Conservation (phyloP, 2,329 filamentous ascomycete genomes). For the Colletotrichum tanaceti region DNA sequence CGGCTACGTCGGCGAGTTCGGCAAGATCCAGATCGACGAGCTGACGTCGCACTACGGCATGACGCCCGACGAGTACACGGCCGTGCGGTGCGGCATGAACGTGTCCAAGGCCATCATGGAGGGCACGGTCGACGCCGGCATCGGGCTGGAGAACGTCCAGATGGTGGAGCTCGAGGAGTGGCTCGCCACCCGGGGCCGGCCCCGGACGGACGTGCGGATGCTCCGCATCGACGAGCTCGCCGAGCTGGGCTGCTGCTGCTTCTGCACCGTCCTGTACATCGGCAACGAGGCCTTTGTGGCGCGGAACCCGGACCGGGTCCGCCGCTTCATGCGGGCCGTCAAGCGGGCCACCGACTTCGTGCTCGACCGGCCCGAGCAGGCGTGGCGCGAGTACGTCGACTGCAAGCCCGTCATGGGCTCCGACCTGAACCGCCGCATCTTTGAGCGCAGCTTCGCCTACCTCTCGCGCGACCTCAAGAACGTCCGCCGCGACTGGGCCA, state of each 20-base stretch:
- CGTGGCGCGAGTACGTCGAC: slow-evolving; percentile 76
- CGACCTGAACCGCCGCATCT: slow-evolving; percentile 79
- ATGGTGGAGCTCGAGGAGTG: slow-evolving; percentile 86
- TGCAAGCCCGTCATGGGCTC: slow-evolving; percentile 79
- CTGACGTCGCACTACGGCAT: slow-evolving; percentile 83
- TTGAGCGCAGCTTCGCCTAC: slow-evolving; percentile 82
- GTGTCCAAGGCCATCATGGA: slow-evolving; percentile 80
- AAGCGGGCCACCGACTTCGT: slow-evolving; percentile 81
- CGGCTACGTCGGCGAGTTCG: slow-evolving; percentile 84
- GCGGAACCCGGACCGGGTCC: slow-evolving; percentile 74
- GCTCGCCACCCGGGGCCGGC: slow-evolving; percentile 72
- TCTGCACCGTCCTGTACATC: slow-evolving; percentile 85
- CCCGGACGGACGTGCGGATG: slow-evolving; percentile 79
- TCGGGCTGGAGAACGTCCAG: slow-evolving; percentile 84
- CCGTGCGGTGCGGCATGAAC: slow-evolving; percentile 84
- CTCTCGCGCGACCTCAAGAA: slow-evolving; percentile 81
- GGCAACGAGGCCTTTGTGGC: slow-evolving; percentile 77
- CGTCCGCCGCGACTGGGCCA: slow-evolving; percentile 78
- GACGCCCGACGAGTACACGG: slow-evolving; percentile 78
- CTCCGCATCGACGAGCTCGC: slow-evolving; percentile 84
- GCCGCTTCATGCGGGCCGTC: slow-evolving; percentile 76
- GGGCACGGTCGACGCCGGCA: slow-evolving; percentile 78
- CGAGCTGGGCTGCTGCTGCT: slow-evolving; percentile 84
- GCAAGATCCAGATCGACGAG: slow-evolving; percentile 87
- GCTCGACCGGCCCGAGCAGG: slow-evolving; percentile 69